phyloP scores from a whole-genome alignment of 352 stramenopile species.

The Pythium phragmiticola region DNA sequence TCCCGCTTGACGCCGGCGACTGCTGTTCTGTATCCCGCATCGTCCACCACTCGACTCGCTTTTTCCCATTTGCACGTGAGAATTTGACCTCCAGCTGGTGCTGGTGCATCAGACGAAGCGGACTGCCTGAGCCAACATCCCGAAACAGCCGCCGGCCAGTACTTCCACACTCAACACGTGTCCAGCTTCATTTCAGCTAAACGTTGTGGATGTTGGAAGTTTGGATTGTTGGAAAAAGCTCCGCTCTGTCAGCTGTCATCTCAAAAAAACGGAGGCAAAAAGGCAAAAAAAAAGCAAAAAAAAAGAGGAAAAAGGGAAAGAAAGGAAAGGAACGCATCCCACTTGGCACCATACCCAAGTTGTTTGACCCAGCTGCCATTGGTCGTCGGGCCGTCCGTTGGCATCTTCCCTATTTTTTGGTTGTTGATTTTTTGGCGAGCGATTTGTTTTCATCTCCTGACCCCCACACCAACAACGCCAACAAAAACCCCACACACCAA shows the following conservation, averaged over 20 bases:
- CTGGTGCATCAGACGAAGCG: conserved; percentile 18
- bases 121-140: background rate
- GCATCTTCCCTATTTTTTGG: conserved; percentile 11
- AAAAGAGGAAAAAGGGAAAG: conserved; percentile 3
- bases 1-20: background rate
- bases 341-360: conserved; percentile 1
- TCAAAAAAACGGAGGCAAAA: conserved; percentile 2
- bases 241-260: background rate
- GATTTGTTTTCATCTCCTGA: conserved; percentile 3
- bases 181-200: background rate
- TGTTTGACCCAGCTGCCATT: conserved; percentile 18
- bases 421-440: conserved; percentile 3
- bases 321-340: conserved; percentile 18
- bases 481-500: conserved; percentile 3
- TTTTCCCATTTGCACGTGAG: background rate
- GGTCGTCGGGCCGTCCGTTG: background rate
- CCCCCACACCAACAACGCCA: background rate
- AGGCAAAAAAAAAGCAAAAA: conserved; percentile 9
- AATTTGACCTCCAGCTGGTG: conserved; percentile 10
- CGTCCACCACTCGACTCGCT: background rate
- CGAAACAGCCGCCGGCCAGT: conserved; percentile 13
- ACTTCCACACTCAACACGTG: background rate
- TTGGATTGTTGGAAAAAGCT: conserved; percentile 16
- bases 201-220: background rate
- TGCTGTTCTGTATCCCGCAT: conserved; percentile 1